Conservation (phyloP, 441 rosid genomes). For the Theobroma grandiflorum region DNA sequence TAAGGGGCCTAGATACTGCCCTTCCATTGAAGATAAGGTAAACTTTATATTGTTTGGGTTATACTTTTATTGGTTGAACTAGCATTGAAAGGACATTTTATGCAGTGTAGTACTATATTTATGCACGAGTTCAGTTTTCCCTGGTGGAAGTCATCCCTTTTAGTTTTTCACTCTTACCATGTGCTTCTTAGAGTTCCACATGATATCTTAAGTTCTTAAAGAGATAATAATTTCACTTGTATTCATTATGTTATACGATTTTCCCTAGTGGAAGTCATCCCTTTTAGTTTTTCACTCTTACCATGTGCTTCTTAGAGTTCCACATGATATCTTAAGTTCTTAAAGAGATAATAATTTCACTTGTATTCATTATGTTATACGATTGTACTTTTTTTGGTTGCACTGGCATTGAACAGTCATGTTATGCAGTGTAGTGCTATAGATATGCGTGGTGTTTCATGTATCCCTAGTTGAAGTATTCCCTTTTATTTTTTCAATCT, state of each 20-base stretch:
- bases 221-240: background rate
- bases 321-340: background rate
- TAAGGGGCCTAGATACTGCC: constrained; percentile 99
- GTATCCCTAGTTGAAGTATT: background rate
- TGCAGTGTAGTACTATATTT: background rate
- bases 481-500: no score
- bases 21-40: constrained; percentile 99
- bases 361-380: no score
- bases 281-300: background rate
- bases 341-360: background rate
- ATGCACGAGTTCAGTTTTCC: background rate
- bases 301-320: background rate
- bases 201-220: constrained; percentile 6
- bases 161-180: background rate
- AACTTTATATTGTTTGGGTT: constrained; percentile 1
- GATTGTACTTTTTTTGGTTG: background rate
- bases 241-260: no score
- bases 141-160: background rate
- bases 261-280: background rate
- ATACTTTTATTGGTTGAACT: constrained; percentile 1
- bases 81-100: background rate
- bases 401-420: no score
- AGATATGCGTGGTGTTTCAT: no score
- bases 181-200: background rate
- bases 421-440: no score